Evolutionary conservation across 352 stramenopile species (phyloP).

Genomic region (Globisporangium abappressorium): DNA sequence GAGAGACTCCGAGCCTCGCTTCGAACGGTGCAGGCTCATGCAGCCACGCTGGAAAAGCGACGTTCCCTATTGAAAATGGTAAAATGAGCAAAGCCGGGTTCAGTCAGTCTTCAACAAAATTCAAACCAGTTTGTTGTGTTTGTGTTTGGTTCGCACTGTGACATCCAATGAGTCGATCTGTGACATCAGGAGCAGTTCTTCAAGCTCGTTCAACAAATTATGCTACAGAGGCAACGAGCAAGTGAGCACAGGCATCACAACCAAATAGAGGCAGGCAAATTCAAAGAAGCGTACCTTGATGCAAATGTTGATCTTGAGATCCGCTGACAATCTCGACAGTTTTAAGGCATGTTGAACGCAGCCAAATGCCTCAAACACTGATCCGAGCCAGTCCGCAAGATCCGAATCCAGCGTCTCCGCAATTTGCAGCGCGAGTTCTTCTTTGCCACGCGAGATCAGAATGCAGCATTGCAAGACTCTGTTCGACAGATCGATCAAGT

Average conservation of each 20-base stretch:
- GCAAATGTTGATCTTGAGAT: slow-evolving; percentile 58
- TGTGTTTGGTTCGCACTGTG: slow-evolving; percentile 28
- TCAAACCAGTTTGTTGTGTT: neutral
- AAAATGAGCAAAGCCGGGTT: neutral
- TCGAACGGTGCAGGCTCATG: slow-evolving; percentile 35
- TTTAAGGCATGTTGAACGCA: slow-evolving; percentile 37
- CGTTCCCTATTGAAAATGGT: slow-evolving; percentile 30
- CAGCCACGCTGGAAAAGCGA: slow-evolving; percentile 62
- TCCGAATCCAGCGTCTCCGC: slow-evolving; percentile 37
- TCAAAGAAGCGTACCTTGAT: slow-evolving; percentile 41
- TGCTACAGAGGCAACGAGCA: slow-evolving; percentile 24
- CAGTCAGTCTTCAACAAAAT: neutral
- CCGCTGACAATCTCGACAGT: slow-evolving; percentile 36
- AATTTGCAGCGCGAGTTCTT: slow-evolving; percentile 40
- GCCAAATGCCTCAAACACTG: slow-evolving; percentile 68
- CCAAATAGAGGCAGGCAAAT: neutral
- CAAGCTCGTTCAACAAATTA: slow-evolving; percentile 34
- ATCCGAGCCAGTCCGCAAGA: slow-evolving; percentile 47
- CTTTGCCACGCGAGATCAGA: slow-evolving; percentile 48
- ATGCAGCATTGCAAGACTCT: slow-evolving; percentile 64
- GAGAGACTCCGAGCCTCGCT: slow-evolving; percentile 21
- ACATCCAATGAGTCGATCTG: slow-evolving; percentile 38
- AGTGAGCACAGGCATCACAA: neutral
- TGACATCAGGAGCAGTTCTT: slow-evolving; percentile 24
- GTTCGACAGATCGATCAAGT: slow-evolving; percentile 62